Conservation (phyloP, 108 stramenopile species). For the Stephanodiscus triporus region DNA sequence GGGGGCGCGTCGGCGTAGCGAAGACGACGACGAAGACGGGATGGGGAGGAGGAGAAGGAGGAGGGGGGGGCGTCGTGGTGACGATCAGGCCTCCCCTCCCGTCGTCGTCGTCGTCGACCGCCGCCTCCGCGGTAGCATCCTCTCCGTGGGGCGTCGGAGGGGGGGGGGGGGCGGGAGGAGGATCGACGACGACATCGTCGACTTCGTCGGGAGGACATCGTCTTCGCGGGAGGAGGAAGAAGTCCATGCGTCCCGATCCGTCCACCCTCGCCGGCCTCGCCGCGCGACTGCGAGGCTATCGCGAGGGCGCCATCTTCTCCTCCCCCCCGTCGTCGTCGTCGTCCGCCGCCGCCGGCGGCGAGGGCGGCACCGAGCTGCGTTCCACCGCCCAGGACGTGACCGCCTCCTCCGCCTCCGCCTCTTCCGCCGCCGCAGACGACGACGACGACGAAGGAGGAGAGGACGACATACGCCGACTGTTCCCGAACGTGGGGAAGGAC, state of each 20-base stretch:
- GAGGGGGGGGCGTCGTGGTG: no score
- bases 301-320: not conserved
- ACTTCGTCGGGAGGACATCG: no score
- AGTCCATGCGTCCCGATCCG: not conserved
- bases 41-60: no score
- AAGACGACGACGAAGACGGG: no score
- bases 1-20: no score
- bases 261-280: not conserved
- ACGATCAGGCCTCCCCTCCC: no score
- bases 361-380: conserved; percentile 11
- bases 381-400: conserved; percentile 28
- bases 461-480: conserved; percentile 30
- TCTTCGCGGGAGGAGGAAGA: no score
- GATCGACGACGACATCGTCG: no score
- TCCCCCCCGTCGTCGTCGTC: conserved; percentile 11
- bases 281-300: not conserved
- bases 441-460: not conserved
- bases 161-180: no score
- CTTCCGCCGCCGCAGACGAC: not conserved
- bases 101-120: no score
- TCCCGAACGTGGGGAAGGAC: conserved; percentile 73
- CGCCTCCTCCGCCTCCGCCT: not conserved
- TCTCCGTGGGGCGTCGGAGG: no score
- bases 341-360: not conserved
- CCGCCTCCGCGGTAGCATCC: no score